Conservation (phyloP, 2,329 filamentous ascomycete species). For the Paraconiothyrium sp. region DNA sequence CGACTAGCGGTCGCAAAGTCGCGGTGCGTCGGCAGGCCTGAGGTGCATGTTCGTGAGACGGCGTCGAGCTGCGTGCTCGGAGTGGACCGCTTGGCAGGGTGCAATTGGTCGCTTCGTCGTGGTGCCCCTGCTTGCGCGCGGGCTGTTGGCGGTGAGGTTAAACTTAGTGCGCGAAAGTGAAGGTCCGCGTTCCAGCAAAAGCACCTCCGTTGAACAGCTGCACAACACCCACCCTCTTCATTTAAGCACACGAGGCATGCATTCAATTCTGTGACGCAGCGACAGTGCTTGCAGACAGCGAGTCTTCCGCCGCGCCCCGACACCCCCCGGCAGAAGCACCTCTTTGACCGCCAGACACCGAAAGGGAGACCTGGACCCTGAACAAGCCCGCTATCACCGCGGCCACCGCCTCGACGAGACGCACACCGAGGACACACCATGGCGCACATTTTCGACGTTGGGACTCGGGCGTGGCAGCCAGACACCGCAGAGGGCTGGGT, state of each 20-base stretch:
- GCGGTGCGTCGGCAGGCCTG: slow-evolving; percentile 3
- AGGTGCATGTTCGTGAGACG: slow-evolving; percentile 10
- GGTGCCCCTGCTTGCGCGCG: slow-evolving; percentile 21
- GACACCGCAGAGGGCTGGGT: slow-evolving; percentile 97
- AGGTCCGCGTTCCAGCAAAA: slow-evolving; percentile 23
- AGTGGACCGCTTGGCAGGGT: slow-evolving; percentile 19
- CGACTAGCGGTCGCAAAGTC: slow-evolving; percentile 11
- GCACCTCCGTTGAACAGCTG: slow-evolving; percentile 17
- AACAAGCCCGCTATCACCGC: slow-evolving; percentile 25
- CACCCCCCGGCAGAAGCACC: slow-evolving; percentile 25
- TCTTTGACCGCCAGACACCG: slow-evolving; percentile 30
- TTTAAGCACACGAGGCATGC: slow-evolving; percentile 31
- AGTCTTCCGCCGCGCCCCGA: slow-evolving; percentile 13
- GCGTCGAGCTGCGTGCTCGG: slow-evolving; percentile 18
- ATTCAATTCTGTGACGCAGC: slow-evolving; percentile 40
- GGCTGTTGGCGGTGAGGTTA: slow-evolving; percentile 36
- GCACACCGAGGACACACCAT: slow-evolving; percentile 58
- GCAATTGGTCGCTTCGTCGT: slow-evolving; percentile 29
- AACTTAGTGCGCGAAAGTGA: slow-evolving; percentile 30
- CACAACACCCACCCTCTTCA: slow-evolving; percentile 12
- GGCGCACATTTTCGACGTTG: slow-evolving; percentile 95
- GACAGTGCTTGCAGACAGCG: slow-evolving; percentile 32
- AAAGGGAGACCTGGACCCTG: slow-evolving; percentile 41
- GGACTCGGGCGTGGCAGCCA: slow-evolving; percentile 97
- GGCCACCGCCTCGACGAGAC: slow-evolving; percentile 38